Conservation (phyloP, 106 monocot genomes). For the Allium fistulosum region DNA sequence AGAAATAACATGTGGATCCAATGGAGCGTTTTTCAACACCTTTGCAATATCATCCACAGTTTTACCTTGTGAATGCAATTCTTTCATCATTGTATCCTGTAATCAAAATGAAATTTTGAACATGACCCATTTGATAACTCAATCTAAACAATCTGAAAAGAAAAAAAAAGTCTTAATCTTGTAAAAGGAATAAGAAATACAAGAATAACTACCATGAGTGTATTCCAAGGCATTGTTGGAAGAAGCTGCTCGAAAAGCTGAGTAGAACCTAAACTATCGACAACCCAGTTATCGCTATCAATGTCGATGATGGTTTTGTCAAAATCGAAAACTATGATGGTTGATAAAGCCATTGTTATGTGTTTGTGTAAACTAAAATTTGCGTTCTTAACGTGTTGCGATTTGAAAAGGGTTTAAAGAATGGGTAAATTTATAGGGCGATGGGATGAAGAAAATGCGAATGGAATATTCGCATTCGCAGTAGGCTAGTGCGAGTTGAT, state of each 20-base stretch:
- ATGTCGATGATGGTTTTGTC: slow-evolving; percentile 89
- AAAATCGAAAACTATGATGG: slow-evolving; percentile 75
- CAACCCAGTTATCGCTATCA: slow-evolving; percentile 92
- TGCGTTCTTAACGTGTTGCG: not conserved
- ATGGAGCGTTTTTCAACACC: slow-evolving; percentile 27
- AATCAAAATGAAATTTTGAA: not conserved
- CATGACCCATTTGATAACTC: slow-evolving; percentile 1
- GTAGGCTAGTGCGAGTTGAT: too few relatives aligned
- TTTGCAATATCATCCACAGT: slow-evolving; percentile 30
- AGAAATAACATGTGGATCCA: slow-evolving; percentile 27
- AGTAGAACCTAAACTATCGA: slow-evolving; percentile 48
- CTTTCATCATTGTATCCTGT: slow-evolving; percentile 51
- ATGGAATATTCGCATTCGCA: not conserved
- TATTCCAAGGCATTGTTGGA: slow-evolving; percentile 73
- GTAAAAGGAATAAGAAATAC: not conserved
- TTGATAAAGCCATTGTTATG: slow-evolving; percentile 1
- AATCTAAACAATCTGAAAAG: not conserved
- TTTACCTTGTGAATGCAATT: slow-evolving; percentile 37
- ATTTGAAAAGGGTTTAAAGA: not conserved
- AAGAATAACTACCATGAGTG: slow-evolving; percentile 35
- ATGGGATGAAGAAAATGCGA: not conserved
- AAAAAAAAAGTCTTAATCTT: not conserved
- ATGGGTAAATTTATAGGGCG: not conserved
- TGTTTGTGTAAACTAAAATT: not conserved
- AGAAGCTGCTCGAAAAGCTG: slow-evolving; percentile 51